Evolutionary conservation across 805 yeast species (phyloP), one percentile per base, ranked within the genome.

Genomic region (Zygoascus ofunaensis): DNA sequence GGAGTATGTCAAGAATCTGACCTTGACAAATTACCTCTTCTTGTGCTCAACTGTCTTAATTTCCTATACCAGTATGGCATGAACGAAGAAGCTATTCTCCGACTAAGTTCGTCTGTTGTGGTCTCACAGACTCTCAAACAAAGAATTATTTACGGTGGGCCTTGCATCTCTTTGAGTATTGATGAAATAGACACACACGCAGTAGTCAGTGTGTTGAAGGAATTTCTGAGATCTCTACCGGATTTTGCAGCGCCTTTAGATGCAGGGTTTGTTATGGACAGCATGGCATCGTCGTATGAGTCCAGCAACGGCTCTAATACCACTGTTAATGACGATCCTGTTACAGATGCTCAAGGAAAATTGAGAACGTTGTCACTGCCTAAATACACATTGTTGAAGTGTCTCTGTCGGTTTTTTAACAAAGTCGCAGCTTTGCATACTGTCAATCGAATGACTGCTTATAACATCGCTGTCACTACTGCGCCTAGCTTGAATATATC

Each of bases 1-100:
- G 21, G 5, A 17, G 19, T 50, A 32, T 50, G 51, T 33, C 42
- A 39, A 21, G 33, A 46, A 23, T 46, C 32, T 26, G 21, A n/a
- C 38, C 37, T 39, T 46, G 39, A 17, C 3, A 39, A 46, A 35
- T 49, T 53, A 2, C 58, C 58, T 4, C 18, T 44, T 10, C 20
- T 53, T 5, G 48, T 54, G 17, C 42, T 48, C 15, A 49, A 44
- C 36, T 49, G 51, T 32, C 30, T 53, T 21, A 34, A 34, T 18
- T 56, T 47, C 41, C 40, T 61, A 18, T 43, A 49, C 39, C 35
- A 43, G 21, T 37, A 56, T 28, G 61, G 59, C 3, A 38, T 60
- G 10, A 34, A 47, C 12, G 64, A 60, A 43, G 61, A 61, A 36
- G 65, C 64, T 3, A 35, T 60, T 1, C 61, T 59, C 45, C 44